A percentile compares a stretch with the other conserved stretches of the same genome.
phyloP scores from a whole-genome alignment of 192 early-diverging fungal genomes.

The Backusella morwellensis region DNA sequence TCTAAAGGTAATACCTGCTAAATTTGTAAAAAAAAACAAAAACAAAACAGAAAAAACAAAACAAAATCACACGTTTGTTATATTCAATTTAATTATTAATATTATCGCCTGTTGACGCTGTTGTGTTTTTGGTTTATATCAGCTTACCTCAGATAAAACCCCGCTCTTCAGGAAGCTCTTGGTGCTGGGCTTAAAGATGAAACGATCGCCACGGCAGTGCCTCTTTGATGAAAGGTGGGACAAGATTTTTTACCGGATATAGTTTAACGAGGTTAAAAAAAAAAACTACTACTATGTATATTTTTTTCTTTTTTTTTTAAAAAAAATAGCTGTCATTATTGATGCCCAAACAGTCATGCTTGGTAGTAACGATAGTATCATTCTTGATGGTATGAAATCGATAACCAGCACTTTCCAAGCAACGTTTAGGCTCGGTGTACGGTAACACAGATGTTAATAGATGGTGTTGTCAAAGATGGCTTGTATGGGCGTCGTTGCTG shows the following conservation, averaged over 20 bases:
- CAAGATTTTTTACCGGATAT: not conserved
- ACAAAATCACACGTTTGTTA: not conserved
- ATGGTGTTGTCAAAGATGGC: constrained; percentile 74
- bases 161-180: constrained; percentile 77
- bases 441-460: constrained; percentile 64
- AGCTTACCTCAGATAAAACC: constrained; percentile 82
- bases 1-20: constrained; percentile 60
- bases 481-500: constrained; percentile 76
- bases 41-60: not conserved
- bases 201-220: constrained; percentile 72
- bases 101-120: constrained; percentile 40
- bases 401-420: constrained; percentile 81
- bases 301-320: not conserved
- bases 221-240: constrained; percentile 66
- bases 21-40: not conserved
- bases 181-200: constrained; percentile 63
- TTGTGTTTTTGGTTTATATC: constrained; percentile 74
- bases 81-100: constrained; percentile 18
- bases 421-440: constrained; percentile 74
- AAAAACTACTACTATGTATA: too few relatives aligned
- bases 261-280: not conserved
- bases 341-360: constrained; percentile 72
- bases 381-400: constrained; percentile 75
- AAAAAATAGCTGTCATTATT: constrained; percentile 53
- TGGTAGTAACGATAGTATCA: constrained; percentile 66